Evolutionary conservation across 169 alveolate species (phyloP), one percentile per base, ranked within the genome.

Genomic region (Cryptosporidium parvum): DNA sequence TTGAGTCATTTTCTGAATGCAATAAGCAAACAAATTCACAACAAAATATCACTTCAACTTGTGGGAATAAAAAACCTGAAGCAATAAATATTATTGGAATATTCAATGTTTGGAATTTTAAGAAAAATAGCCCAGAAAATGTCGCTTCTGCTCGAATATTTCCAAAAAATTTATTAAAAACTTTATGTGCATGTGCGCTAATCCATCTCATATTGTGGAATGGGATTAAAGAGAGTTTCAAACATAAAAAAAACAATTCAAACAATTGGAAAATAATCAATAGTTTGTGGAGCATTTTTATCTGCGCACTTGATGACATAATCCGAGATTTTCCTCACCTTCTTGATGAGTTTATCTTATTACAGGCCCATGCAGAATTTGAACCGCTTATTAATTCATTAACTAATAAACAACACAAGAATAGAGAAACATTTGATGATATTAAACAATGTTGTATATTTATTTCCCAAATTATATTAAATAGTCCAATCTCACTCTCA

Each of bases 111-210:
- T 80, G 75, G 75, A 80, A 62, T 37, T 26, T 44, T 23, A 26
- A 39, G 4, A 35, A 61, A 2, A 62, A 37, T 39, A 18, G 18
- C 8, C 2, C 51, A n/a, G n/a, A 29, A n/a, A 58, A 65, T 18
- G 33, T 42, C 69, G 3, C 29, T 37, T 12, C 67, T 12, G 26
- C 69, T 5, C 61, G 9, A 6, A 45, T 0, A 9, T 80, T 80
- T 31, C 89, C 89, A n/a, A 80, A n/a, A 2, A 80, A 80, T 48
- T 44, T 80, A 39, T 80, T 80, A 80, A 62, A 62, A 18, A 80
- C 80, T 6, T 44, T 80, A 3, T 65, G 52, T 61, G 39, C 48
- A 7, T 80, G 89, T 51, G 8, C 69, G 2, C n/a, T 80, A 26
- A 80, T 80, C 31, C 75, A 80, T 65, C 23, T 67, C 9, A 23